Conservation (phyloP, 805 yeast species). For the Metschnikowia rubicola region DNA sequence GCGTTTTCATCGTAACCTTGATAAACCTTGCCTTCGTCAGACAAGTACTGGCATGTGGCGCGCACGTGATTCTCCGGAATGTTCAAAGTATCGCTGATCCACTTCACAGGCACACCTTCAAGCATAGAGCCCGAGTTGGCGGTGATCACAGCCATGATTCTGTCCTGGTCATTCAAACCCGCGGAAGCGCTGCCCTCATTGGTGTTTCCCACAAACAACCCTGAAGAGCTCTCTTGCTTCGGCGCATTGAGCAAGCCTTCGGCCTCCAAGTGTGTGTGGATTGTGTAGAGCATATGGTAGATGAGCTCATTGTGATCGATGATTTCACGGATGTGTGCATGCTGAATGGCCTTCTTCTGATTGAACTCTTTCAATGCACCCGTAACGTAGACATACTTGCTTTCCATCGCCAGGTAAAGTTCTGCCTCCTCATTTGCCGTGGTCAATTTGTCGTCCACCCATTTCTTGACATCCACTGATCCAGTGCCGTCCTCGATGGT, state of each 20-base stretch:
- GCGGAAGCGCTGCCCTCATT: slow-evolving; percentile 22
- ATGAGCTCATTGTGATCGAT: slow-evolving; percentile 64
- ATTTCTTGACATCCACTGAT: slow-evolving; percentile 54
- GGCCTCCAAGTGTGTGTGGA: slow-evolving; percentile 52
- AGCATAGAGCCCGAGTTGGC: slow-evolving; percentile 55
- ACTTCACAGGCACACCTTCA: slow-evolving; percentile 71
- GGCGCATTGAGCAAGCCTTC: slow-evolving; percentile 41
- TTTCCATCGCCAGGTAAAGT: slow-evolving; percentile 38
- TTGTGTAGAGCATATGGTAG: slow-evolving; percentile 64
- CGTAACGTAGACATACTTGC: slow-evolving; percentile 57
- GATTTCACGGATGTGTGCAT: slow-evolving; percentile 55
- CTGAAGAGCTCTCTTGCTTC: slow-evolving; percentile 20
- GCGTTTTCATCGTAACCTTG: slow-evolving; percentile 66
- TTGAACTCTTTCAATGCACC: slow-evolving; percentile 52
- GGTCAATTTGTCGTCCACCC: slow-evolving; percentile 42
- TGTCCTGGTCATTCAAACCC: slow-evolving; percentile 31
- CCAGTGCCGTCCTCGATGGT: slow-evolving; percentile 79
- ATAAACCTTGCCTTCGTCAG: slow-evolving; percentile 67
- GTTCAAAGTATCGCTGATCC: slow-evolving; percentile 55
- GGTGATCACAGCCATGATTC: slow-evolving; percentile 46
- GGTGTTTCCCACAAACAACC: slow-evolving; percentile 27
- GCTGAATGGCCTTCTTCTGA: slow-evolving; percentile 61
- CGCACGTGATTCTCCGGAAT: slow-evolving; percentile 48
- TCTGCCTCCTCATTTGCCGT: slow-evolving; percentile 30
- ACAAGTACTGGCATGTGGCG: slow-evolving; percentile 49